These are phyloP conservation scores for Calocybe gambosa DNA, from an alignment of 1,284 basidiomycete genomes.

Conservation along the genomic window DNA sequence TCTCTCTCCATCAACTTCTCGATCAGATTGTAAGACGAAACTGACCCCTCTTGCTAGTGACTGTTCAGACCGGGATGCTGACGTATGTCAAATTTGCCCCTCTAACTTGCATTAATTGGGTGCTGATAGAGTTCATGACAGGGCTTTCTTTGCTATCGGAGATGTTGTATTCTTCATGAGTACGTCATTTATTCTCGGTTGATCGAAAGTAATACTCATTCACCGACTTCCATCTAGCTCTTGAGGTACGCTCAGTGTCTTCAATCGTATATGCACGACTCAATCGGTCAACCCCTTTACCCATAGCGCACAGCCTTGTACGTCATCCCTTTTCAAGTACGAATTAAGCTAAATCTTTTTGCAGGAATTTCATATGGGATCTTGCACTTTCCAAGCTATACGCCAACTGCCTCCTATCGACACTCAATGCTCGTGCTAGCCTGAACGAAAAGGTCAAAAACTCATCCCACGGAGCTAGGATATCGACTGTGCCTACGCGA, in stretches of 20 bases:
- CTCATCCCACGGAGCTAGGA: conserved; percentile 20
- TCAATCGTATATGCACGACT: neutral
- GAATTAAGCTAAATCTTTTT: neutral
- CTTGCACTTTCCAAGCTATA: conserved; percentile 49
- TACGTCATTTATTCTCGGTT: conserved; percentile 14
- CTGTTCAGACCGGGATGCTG: conserved; percentile 42
- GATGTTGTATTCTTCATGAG: conserved; percentile 44
- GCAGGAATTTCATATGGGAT: conserved; percentile 47
- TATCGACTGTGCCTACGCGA: conserved; percentile 19
- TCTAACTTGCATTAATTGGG: neutral
- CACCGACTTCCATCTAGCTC: conserved; percentile 18
- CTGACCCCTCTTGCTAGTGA: conserved; percentile 26
- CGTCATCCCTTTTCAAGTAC: conserved; percentile 13
- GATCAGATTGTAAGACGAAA: neutral
- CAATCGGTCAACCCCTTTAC: neutral
- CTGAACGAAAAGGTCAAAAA: conserved; percentile 22
- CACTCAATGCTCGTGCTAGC: conserved; percentile 41
- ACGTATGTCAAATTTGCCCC: conserved; percentile 25
- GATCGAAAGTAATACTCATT: conserved; percentile 1
- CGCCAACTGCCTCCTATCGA: conserved; percentile 50
- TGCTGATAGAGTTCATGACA: conserved; percentile 14
- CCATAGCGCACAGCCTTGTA: conserved; percentile 37
- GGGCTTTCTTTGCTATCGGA: conserved; percentile 34
- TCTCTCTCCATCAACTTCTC: neutral
- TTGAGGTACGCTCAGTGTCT: conserved; percentile 28